These are phyloP conservation scores for Onygenales sp. DNA, from an alignment of 2,329 filamentous ascomycete genomes.

Conservation along the genomic window DNA sequence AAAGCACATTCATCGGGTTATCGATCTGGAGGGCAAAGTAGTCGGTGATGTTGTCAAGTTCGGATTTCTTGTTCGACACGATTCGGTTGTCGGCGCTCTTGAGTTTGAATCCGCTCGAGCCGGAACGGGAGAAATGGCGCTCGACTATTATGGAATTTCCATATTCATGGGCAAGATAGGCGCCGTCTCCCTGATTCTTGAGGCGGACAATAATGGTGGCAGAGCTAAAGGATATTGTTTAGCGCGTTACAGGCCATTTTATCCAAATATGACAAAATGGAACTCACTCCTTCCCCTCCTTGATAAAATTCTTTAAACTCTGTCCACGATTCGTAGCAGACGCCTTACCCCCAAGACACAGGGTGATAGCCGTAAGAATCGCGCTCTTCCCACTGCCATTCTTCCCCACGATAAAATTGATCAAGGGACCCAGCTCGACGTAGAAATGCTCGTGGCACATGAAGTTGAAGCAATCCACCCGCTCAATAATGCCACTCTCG, in stretches of 20 bases:
- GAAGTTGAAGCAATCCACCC: conserved; percentile 81
- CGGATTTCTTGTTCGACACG: conserved; percentile 73
- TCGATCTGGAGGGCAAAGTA: conserved; percentile 91
- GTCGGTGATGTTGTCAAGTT: conserved; percentile 87
- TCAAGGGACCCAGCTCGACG: conserved; percentile 79
- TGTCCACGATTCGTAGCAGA: conserved; percentile 86
- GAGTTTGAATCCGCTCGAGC: conserved; percentile 75
- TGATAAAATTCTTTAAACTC: conserved; percentile 83
- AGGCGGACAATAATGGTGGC: conserved; percentile 70
- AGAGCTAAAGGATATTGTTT: conserved; percentile 21
- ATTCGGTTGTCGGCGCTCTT: conserved; percentile 61
- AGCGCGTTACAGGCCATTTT: conserved; percentile 3
- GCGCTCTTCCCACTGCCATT: conserved; percentile 98
- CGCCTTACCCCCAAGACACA: conserved; percentile 92
- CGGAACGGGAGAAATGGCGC: conserved; percentile 68
- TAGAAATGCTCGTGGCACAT: conserved; percentile 86
- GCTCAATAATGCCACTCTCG: conserved; percentile 79
- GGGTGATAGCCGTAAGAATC: conserved; percentile 80
- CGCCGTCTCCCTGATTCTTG: conserved; percentile 79
- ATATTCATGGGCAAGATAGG: conserved; percentile 73
- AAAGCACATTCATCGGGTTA: conserved; percentile 91
- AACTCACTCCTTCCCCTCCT: conserved; percentile 68
- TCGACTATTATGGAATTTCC: conserved; percentile 85
- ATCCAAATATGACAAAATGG: neutral
- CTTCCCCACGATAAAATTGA: conserved; percentile 97